Percentiles rank a stretch among this genome's conserved stretches.
phyloP scores from a whole-genome alignment of 148 eudicot genomes.

The Rhododendron molle region DNA sequence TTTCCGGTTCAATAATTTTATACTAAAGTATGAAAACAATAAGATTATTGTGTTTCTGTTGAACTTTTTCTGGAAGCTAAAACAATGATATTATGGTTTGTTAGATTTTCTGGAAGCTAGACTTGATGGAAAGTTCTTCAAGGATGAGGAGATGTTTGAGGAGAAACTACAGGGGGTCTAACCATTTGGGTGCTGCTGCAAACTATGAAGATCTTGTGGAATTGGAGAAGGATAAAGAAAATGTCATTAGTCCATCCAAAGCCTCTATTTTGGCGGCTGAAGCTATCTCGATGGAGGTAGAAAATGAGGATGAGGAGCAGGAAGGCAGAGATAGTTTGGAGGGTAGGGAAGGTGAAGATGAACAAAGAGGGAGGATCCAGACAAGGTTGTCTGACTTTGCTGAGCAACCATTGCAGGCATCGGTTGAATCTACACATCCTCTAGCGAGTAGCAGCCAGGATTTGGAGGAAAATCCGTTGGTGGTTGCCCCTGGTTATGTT shows the following conservation, averaged over 20 bases:
- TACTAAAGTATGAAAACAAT: neutral
- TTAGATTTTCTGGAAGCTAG: slow-evolving; percentile 94
- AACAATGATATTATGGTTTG: slow-evolving; percentile 1
- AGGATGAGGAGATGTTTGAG: slow-evolving; percentile 87
- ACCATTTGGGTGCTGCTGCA: slow-evolving; percentile 89
- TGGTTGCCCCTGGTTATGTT: slow-evolving; percentile 83
- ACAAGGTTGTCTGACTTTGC: slow-evolving; percentile 38
- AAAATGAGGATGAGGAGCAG: slow-evolving; percentile 73
- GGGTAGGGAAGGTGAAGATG: slow-evolving; percentile 37
- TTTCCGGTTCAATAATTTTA: neutral
- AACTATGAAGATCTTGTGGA: slow-evolving; percentile 56
- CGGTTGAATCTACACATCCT: slow-evolving; percentile 39
- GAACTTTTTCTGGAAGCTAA: neutral
- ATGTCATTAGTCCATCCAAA: slow-evolving; percentile 53
- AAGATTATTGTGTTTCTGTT: neutral
- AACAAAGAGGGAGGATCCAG: slow-evolving; percentile 43
- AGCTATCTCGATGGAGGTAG: slow-evolving; percentile 67
- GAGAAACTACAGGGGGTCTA: slow-evolving; percentile 77
- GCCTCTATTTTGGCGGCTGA: slow-evolving; percentile 73
- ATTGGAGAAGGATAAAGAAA: slow-evolving; percentile 32
- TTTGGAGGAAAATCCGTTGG: slow-evolving; percentile 47
- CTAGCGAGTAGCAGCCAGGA: slow-evolving; percentile 48
- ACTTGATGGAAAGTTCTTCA: slow-evolving; percentile 77
- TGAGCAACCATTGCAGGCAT: slow-evolving; percentile 42
- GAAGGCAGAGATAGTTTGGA: slow-evolving; percentile 33